phyloP scores from a whole-genome alignment of 805 yeast genomes.

The Grigorovia transvaalensis region DNA sequence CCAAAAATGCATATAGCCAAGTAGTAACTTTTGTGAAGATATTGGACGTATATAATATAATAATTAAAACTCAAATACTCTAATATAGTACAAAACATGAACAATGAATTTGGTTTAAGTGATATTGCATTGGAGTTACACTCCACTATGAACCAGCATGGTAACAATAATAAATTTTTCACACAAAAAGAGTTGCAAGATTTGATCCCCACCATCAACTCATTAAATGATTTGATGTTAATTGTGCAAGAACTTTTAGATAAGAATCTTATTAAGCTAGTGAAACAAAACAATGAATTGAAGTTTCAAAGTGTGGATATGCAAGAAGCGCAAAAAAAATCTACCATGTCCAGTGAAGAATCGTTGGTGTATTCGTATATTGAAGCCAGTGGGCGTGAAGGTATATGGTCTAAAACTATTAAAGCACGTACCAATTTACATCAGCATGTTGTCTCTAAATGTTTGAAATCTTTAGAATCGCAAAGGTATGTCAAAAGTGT shows the following conservation, averaged over 20 bases:
- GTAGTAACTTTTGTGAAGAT: not conserved
- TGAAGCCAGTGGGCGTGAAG: conserved; percentile 88
- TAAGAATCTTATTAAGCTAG: conserved; percentile 55
- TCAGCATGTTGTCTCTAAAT: conserved; percentile 79
- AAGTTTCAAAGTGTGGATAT: conserved; percentile 66
- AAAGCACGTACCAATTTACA: conserved; percentile 82
- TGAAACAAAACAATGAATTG: conserved; percentile 55
- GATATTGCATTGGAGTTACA: conserved; percentile 51
- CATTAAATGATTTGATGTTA: conserved; percentile 35
- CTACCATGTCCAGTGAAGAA: conserved; percentile 77
- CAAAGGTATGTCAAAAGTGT: conserved; percentile 81
- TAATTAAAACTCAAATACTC: not conserved
- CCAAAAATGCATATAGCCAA: not conserved
- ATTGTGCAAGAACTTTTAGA: conserved; percentile 44
- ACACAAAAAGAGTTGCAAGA: conserved; percentile 59
- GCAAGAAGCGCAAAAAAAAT: conserved; percentile 66
- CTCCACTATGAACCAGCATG: conserved; percentile 34
- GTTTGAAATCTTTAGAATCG: conserved; percentile 67
- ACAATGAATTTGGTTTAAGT: conserved; percentile 1
- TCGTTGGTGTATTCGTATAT: conserved; percentile 84
- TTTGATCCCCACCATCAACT: conserved; percentile 32
- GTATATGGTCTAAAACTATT: conserved; percentile 90
- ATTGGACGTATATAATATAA: not conserved
- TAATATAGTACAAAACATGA: not conserved
- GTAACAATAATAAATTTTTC: conserved; percentile 36